These are phyloP conservation scores for Selaginella moellendorffii DNA, from an alignment of 75 land plant genomes.

Conservation along the genomic window DNA sequence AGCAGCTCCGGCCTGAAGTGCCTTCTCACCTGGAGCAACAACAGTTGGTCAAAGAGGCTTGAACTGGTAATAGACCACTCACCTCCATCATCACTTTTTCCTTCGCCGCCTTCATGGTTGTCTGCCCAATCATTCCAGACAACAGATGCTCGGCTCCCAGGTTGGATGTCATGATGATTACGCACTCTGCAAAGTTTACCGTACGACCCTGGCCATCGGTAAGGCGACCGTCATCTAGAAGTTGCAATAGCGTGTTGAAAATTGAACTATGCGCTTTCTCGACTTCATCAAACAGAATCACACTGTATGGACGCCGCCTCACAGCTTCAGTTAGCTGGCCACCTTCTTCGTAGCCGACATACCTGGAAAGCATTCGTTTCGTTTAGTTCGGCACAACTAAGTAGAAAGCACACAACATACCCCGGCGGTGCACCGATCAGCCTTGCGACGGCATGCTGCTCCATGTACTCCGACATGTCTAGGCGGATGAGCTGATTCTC, in stretches of 20 bases:
- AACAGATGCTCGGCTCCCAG: constrained; percentile 90
- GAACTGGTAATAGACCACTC: no score
- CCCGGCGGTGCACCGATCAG: constrained; percentile 74
- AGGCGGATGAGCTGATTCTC: constrained; percentile 38
- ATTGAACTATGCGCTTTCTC: constrained; percentile 4
- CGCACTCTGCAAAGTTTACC: constrained; percentile 77
- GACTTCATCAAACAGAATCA: constrained; percentile 30
- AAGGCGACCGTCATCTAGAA: constrained; percentile 88
- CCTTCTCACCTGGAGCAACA: constrained; percentile 46
- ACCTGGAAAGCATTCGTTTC: constrained; percentile 25
- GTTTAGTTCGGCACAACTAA: neutral
- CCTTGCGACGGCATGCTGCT: constrained; percentile 10
- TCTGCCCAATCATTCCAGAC: constrained; percentile 48
- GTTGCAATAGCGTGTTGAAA: constrained; percentile 78
- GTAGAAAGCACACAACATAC: constrained; percentile 23
- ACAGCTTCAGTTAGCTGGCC: constrained; percentile 7
- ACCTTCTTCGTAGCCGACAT: constrained; percentile 69
- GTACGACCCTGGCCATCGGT: constrained; percentile 98
- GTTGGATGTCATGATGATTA: constrained; percentile 91
- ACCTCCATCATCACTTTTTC: constrained; percentile 76
- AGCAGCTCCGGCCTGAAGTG: constrained; percentile 91
- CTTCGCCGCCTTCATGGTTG: constrained; percentile 48
- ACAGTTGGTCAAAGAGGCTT: no score
- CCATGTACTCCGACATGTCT: constrained; percentile 9
- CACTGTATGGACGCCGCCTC: constrained; percentile 41